Evolutionary conservation across 2,329 filamentous ascomycete species (phyloP).

Genomic region (Alternaria brassicicola): DNA sequence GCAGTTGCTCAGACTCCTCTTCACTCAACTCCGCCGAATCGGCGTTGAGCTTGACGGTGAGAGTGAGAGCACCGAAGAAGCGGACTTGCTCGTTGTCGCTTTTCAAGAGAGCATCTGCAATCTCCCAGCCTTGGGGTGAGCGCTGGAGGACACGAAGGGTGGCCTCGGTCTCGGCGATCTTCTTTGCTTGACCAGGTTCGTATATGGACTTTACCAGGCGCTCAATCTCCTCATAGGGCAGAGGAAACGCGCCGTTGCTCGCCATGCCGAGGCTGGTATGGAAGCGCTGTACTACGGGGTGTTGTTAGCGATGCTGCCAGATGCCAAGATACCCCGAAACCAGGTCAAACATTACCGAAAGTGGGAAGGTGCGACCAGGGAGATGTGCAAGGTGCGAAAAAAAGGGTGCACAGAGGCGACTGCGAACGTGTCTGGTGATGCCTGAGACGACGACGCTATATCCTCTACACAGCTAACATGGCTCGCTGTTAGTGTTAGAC

Average conservation of each 20-base stretch:
- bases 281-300: neutral
- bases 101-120: slow-evolving; percentile 76
- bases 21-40: slow-evolving; percentile 63
- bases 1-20: slow-evolving; percentile 43
- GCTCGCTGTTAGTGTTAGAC: neutral
- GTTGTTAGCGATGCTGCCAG: neutral
- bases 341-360: slow-evolving; percentile 1
- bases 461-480: neutral
- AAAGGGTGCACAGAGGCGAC: neutral
- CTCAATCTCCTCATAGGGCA: slow-evolving; percentile 45
- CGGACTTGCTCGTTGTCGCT: slow-evolving; percentile 75
- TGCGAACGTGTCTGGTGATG: neutral
- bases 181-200: slow-evolving; percentile 53
- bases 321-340: slow-evolving; percentile 3
- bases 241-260: slow-evolving; percentile 27
- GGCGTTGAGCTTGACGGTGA: slow-evolving; percentile 94
- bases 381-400: neutral
- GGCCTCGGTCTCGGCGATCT: slow-evolving; percentile 66
- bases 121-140: slow-evolving; percentile 80
- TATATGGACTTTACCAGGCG: slow-evolving; percentile 60
- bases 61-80: slow-evolving; percentile 91
- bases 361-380: slow-evolving; percentile 7
- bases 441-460: neutral
- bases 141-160: slow-evolving; percentile 79
- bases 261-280: slow-evolving; percentile 27